Base-by-base conservation (phyloP, 768 basidiomycete species). In the Cyclocybe aegerita region DNA sequence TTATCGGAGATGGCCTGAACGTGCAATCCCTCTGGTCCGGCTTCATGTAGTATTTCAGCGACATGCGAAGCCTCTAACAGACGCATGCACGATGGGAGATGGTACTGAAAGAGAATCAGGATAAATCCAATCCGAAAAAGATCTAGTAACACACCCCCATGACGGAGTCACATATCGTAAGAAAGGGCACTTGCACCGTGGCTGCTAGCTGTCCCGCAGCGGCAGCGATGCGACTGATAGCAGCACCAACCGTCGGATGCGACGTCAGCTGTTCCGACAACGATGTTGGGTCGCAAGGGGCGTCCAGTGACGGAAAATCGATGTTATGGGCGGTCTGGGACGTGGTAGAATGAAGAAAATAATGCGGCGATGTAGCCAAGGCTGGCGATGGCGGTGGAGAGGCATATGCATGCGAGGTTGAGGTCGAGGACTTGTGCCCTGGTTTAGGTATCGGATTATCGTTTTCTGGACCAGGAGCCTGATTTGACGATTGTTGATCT, bases 81-180 rank as follows among this genome's bases (percentile, higher is more conserved):
- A 14, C 88, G 81, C 65, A 91, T 71, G 60, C 86, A 89, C 4
- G 86, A 81, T 0, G 89, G 86, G 12, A 90, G 71, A 60, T 88
- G 85, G 58, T 88, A 89, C 85, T 89, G 49, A n/a, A 46, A 31
- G 35, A 46, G 35, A 49, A 53, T 39, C 15, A 14, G 43, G 36
- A 40, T 14, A 43, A 31, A 49, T 52, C 36, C n/a, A 46, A n/a
- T 4, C 5, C 14, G 16, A 14, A 32, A 43, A 30, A 43, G 31
- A 31, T 16, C 11, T 38, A 43, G 32, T 36, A 9, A 50, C 85
- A 53, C 58, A 89, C 88, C 36, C 76, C 79, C 83, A 88, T 86
- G 11, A 74, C 66, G 2, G 86, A 85, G 62, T 90, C 88, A 58
- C 86, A 88, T 7, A 90, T 68, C n/a, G 80, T 78, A 30, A 86